phyloP scores from a whole-genome alignment of 306 rosid species.

The Leucaena leucocephala region DNA sequence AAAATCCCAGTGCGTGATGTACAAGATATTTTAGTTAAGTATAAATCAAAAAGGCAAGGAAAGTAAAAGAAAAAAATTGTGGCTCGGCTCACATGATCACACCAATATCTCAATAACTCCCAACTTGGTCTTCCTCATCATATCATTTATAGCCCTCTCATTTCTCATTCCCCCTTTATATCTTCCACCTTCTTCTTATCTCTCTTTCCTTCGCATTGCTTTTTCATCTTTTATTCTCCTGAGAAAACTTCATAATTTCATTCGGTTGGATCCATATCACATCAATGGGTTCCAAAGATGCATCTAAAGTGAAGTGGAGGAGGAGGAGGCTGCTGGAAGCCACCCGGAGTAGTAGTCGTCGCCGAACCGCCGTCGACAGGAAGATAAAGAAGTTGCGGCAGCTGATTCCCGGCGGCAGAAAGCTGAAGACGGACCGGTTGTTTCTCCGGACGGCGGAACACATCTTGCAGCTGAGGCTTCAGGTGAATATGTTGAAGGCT shows the following conservation, averaged over 20 bases:
- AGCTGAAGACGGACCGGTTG: slow-evolving; percentile 64
- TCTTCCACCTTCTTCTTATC: neutral
- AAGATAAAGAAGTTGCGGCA: slow-evolving; percentile 72
- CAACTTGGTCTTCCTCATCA: slow-evolving; percentile 19
- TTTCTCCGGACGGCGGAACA: slow-evolving; percentile 72
- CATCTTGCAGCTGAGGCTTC: slow-evolving; percentile 77
- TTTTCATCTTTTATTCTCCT: neutral
- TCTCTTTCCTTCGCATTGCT: neutral
- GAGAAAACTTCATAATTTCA: neutral
- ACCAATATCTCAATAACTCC: slow-evolving; percentile 22
- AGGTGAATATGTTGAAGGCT: slow-evolving; percentile 70
- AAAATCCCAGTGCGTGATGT: neutral
- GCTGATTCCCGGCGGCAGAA: slow-evolving; percentile 71
- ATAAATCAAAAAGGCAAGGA: slow-evolving; percentile 4
- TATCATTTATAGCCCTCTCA: slow-evolving; percentile 49
- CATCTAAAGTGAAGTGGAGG: slow-evolving; percentile 48
- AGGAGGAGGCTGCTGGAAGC: slow-evolving; percentile 29
- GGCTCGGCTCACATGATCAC: slow-evolving; percentile 61
- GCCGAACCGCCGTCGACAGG: slow-evolving; percentile 35
- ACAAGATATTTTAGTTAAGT: neutral
- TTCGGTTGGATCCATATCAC: neutral
- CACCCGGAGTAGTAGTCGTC: no score
- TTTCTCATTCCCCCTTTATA: slow-evolving; percentile 31
- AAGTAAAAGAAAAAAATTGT: neutral
- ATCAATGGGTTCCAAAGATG: slow-evolving; percentile 45